A percentile compares a stretch with the other conserved stretches of the same genome.
Conservation (phyloP, 1,139 yeast genomes). For the Debaryomyces sp. region DNA sequence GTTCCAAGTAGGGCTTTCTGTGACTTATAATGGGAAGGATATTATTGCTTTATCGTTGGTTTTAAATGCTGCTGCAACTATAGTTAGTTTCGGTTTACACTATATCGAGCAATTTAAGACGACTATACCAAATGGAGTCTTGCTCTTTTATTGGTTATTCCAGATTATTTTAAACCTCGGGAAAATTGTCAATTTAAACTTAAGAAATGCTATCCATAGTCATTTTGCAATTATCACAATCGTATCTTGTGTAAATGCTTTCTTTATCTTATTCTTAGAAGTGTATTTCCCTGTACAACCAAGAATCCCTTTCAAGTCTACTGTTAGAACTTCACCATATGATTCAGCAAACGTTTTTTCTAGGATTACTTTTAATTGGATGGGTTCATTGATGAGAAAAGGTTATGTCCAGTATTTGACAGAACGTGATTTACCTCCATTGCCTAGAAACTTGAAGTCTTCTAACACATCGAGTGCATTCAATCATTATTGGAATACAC, state of each 20-base stretch:
- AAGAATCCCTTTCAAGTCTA: constrained; percentile 39
- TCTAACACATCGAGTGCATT: constrained; percentile 52
- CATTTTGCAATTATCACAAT: constrained; percentile 47
- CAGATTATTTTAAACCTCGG: constrained; percentile 44
- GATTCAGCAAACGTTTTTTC: constrained; percentile 85
- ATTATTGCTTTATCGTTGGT: constrained; percentile 46
- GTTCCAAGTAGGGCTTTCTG: constrained; percentile 29
- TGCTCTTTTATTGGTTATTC: constrained; percentile 79
- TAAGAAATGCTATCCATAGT: constrained; percentile 44
- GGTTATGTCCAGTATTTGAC: constrained; percentile 78
- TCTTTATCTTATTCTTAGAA: constrained; percentile 58
- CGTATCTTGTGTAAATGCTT: constrained; percentile 51
- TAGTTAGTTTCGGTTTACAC: constrained; percentile 59
- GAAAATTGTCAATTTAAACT: constrained; percentile 45
- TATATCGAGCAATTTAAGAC: constrained; percentile 73
- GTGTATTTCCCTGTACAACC: constrained; percentile 49
- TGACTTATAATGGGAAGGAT: constrained; percentile 35
- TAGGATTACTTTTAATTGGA: constrained; percentile 84
- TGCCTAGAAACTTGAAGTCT: constrained; percentile 69
- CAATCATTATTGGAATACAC: constrained; percentile 61
- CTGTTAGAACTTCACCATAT: constrained; percentile 55
- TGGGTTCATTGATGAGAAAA: constrained; percentile 84
- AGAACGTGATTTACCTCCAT: constrained; percentile 77
- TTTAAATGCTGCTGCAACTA: constrained; percentile 42
- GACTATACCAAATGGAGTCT: constrained; percentile 64